Base-by-base conservation (phyloP, 139 green algal species). In the Picochlorum sp. region DNA sequence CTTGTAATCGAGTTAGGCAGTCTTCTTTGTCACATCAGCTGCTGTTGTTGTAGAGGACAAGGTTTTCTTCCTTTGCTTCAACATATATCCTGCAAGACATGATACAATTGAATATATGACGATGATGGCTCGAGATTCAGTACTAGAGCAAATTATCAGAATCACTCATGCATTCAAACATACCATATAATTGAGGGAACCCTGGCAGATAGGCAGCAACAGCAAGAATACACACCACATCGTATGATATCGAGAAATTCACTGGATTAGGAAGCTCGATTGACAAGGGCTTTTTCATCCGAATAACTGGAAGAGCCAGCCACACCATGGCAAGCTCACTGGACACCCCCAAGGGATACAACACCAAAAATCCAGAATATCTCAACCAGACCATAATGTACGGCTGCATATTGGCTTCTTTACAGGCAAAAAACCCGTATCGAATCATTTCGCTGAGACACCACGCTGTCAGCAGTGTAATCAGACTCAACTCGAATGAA, bases 341-440 rank as follows among this genome's bases (percentile, higher is more conserved):
- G 28, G 71, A 70, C 20, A 96, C 90, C 1, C 73, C 91, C 45
- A 97, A 54, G 1, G 91, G 91, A 71, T 97, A 97, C 45, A 97
- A 78, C 23, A 88, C 62, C 15, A 97, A 82, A 77, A 97, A 97
- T 9, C 69, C 76, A 23, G 80, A 87, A 75, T 96, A 97, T 20
- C 91, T 78, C 58, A 95, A 78, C 90, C 90, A 97, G 11, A 86
- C 75, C 14, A 91, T 68, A 3, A 81, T 24, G 67, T 88, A 92
- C 2, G 84, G 83, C 38, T 77, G 61, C 11, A 64, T 62, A 20
- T 70, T 71, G 5, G 77, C 21, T 57, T 84, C 70, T 82, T 96
- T 96, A 58, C 86, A 61, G 0, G 86, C 88, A 69, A 90, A 97
- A 68, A 95, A 96, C 45, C 69, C 70, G 72, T 97, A 97, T 26